Conservation (phyloP, 352 stramenopile genomes). For the Globisporangium polare region DNA sequence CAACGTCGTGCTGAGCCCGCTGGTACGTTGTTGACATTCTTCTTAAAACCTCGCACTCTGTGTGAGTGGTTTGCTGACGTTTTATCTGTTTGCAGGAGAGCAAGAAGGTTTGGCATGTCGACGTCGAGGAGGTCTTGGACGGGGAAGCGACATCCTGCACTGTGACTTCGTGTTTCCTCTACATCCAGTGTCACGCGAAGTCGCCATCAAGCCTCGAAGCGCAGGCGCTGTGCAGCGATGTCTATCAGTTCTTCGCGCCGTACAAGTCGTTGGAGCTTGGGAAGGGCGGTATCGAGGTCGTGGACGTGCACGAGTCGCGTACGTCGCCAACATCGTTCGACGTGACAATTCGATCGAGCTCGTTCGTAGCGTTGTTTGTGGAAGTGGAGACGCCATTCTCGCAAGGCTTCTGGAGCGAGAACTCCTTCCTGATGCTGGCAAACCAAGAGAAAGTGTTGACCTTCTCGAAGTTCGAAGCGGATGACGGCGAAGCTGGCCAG, state of each 20-base stretch:
- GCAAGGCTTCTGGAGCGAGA: conserved; percentile 62
- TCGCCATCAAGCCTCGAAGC: conserved; percentile 2
- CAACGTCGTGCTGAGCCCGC: conserved; percentile 19
- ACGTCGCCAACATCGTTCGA: conserved; percentile 19
- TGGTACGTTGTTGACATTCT: conserved; percentile 28
- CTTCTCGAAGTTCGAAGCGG: conserved; percentile 32
- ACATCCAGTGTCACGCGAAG: conserved; percentile 27
- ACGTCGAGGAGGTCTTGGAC: conserved; percentile 28
- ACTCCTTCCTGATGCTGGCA: conserved; percentile 70
- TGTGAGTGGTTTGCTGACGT: neutral
- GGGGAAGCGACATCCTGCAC: conserved; percentile 35
- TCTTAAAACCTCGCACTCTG: neutral
- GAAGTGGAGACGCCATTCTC: conserved; percentile 48
- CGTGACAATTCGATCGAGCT: conserved; percentile 43
- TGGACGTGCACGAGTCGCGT: conserved; percentile 7
- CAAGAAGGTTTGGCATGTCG: conserved; percentile 25
- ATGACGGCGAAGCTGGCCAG: conserved; percentile 3
- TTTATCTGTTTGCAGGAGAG: conserved; percentile 27
- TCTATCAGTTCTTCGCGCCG: conserved; percentile 61
- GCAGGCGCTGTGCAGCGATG: conserved; percentile 31
- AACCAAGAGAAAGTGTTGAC: conserved; percentile 45
- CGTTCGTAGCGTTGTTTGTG: conserved; percentile 74
- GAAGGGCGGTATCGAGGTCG: conserved; percentile 26
- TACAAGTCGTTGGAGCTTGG: conserved; percentile 59
- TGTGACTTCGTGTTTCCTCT: conserved; percentile 51